Evolutionary conservation across 306 rosid genomes (phyloP), one percentile per base, ranked within the genome.

Genomic region (Lithocarpus polystachyus): DNA sequence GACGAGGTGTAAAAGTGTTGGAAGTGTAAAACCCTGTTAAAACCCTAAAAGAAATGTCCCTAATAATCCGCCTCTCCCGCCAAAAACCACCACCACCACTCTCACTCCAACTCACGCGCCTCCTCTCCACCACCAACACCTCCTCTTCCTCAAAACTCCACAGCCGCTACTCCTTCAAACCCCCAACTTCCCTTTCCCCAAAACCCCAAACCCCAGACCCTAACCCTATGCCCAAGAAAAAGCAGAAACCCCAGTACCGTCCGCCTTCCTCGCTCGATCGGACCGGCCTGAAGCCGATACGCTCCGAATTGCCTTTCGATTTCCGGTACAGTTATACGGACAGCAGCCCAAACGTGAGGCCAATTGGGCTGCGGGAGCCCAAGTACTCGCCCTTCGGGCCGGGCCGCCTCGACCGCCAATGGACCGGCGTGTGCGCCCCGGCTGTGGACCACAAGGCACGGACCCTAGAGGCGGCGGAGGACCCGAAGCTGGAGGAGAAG

Each of bases 341-440:
- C 84, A 88, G 90, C 81, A 90, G 92, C 82, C 84, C 76, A 31
- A 65, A 62, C 5, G 98, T 82, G 82, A 79, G 99, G 84, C 94
- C 99, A 1, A 90, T 95, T 24, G 97, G 98, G 48, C 90, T 93
- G 5, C 80, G 97, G 45, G 97, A 90, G 56, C 98, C 98, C 48
- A 91, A 92, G 87, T 95, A 90, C 87, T 95, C 98, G 15, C 99
- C 97, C 0, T 95, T 95, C 52, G 99, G 99, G 33, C 96, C 97
- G 2, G 92, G 86, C 51, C 83, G 96, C 76, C 54, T 95, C 10
- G 91, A 89, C 78, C 87, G 94, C 10, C 69, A 77, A 1, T 95
- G 98, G 99, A 89, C 94, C 26, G 99, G 99, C 29, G 98, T 95
- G 26, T 92, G 97, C 17, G 98, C 98, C 0, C 96, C 96, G 12